These are phyloP conservation scores for Rhizophora mangle DNA, from an alignment of 345 rosid genomes.

Conservation along the genomic window DNA sequence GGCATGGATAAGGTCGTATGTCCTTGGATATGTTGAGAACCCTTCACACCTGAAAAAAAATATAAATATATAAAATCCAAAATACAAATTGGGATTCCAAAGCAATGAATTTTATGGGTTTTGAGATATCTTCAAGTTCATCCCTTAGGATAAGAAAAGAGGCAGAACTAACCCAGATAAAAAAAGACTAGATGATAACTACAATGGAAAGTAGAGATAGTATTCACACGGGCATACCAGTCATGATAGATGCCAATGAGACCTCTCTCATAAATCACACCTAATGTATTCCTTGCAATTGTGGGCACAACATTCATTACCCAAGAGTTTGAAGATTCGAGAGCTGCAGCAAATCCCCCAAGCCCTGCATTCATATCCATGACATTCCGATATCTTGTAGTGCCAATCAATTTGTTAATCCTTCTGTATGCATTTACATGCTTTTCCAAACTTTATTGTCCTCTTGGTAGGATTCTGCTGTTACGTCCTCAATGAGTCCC, in stretches of 20 bases:
- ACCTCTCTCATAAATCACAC: slow-evolving; percentile 88
- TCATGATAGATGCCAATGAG: slow-evolving; percentile 91
- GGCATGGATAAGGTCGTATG: slow-evolving; percentile 90
- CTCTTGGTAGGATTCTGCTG: slow-evolving; percentile 56
- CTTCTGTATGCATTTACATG: slow-evolving; percentile 62
- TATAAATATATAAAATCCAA: too few relatives aligned
- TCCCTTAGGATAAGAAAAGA: neutral
- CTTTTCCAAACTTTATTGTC: slow-evolving; percentile 76
- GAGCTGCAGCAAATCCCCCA: slow-evolving; percentile 91
- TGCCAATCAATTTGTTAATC: slow-evolving; percentile 70
- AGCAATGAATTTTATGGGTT: neutral
- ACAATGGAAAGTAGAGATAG: neutral
- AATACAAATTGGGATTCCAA: slow-evolving; percentile 7
- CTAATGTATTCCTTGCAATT: slow-evolving; percentile 64
- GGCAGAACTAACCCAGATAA: neutral
- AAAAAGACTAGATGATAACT: neutral
- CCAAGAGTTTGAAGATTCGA: slow-evolving; percentile 89
- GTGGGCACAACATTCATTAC: slow-evolving; percentile 96
- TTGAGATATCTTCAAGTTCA: slow-evolving; percentile 1
- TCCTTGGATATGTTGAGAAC: slow-evolving; percentile 96
- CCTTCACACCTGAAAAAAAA: slow-evolving; percentile 85
- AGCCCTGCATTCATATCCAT: slow-evolving; percentile 98
- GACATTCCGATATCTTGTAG: slow-evolving; percentile 73
- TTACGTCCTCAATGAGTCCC: slow-evolving; percentile 55
- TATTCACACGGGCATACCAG: slow-evolving; percentile 51